Evolutionary conservation across 1,284 basidiomycete species (phyloP), one percentile per base, ranked within the genome.

Genomic region (Cryptococcus wingfieldii): DNA sequence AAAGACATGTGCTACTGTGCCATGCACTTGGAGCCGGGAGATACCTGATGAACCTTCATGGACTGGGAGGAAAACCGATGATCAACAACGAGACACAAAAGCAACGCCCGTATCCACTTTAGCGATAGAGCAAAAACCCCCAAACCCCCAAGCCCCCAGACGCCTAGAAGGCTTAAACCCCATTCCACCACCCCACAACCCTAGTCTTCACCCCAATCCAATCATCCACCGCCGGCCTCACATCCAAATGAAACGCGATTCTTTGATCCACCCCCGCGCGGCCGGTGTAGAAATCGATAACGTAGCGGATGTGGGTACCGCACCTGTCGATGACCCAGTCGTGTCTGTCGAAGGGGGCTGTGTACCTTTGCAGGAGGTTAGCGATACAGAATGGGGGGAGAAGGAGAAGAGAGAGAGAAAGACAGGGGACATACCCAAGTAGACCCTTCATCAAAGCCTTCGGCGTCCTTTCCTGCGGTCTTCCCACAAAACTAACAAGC

Each of bases 271-370:
- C 47, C n/a, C 51, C 55, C 31, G 79, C 78, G 56, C 83, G 85
- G n/a, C 96, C 95, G 0, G 91, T 89, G 80, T 99, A 99, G 74
- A 98, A 99, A 77, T 99, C 95, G 65, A 99, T 97, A 55, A 99
- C 86, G 78, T 98, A 99, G 60, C 95, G 86, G 69, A 94, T 81
- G 53, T 85, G 85, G 3, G 83, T 84, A 2, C 93, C 93, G 68
- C 90, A 93, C 31, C 96, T 85, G 74, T 97, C 92, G 44, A 99
- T 85, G 44, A 91, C 78, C 96, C 95, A 99, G 76, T 98, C 95
- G 64, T 99, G 95, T 54, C 96, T 82, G 76, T 98, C 96, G 73
- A 99, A 98, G 0, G 95, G 95, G 12, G 89, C 82, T 41, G 89
- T 83, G 75, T 98, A 99, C 3, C 94, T 92, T 23, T 12, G 6